These are phyloP conservation scores for Nakaseomyces nivariensis DNA, from an alignment of 1,139 yeast genomes.

Conservation along the genomic window DNA sequence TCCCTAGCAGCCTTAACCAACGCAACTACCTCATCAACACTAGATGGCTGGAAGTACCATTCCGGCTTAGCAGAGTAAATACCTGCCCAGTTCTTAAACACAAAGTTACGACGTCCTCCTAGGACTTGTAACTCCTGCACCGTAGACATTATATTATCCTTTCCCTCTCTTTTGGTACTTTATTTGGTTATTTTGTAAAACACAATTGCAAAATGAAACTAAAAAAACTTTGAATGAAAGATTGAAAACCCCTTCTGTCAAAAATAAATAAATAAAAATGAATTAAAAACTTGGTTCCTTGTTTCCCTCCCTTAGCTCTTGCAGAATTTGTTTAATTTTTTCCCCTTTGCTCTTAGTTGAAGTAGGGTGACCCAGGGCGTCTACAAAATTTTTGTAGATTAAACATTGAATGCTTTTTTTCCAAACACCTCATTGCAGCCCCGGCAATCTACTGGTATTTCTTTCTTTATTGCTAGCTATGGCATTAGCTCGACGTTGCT, in stretches of 20 bases:
- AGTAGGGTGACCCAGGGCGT: too few species aligned
- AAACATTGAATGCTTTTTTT: too few species aligned
- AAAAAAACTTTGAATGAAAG: too few species aligned
- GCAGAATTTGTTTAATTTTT: too few species aligned
- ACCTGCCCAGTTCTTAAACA: constrained; percentile 76
- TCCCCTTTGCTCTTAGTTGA: too few species aligned
- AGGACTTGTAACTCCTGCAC: neutral
- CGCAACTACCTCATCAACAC: constrained; percentile 50
- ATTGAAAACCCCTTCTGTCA: too few species aligned
- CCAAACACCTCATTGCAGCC: too few species aligned
- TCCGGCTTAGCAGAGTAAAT: constrained; percentile 72
- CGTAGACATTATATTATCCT: neutral
- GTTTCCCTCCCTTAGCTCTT: too few species aligned
- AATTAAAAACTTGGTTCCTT: too few species aligned
- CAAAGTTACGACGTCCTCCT: constrained; percentile 19
- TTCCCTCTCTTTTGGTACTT: neutral
- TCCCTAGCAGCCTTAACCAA: constrained; percentile 58
- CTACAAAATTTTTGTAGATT: too few species aligned
- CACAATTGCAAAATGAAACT: neutral
- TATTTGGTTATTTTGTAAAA: neutral
- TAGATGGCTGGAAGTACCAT: constrained; percentile 65
- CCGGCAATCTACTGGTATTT: too few species aligned
- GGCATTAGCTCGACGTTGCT: neutral
- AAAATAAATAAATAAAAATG: too few species aligned
- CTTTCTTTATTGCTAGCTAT: neutral